Evolutionary conservation across 805 yeast species (phyloP).

Genomic region (Yarrowia sp.): DNA sequence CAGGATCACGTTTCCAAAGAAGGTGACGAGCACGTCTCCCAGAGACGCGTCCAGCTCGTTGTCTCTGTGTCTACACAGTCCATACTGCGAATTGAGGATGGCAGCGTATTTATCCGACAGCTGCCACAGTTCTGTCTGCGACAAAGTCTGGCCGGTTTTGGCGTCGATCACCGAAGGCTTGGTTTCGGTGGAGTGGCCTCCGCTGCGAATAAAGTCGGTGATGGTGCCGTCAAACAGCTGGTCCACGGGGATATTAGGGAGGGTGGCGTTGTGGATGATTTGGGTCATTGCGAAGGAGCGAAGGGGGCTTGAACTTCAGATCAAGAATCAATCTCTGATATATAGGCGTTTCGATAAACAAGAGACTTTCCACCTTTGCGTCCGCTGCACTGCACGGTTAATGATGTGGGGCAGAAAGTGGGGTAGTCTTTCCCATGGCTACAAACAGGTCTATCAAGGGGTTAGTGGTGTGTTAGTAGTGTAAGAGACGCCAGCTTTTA

Average conservation of each 20-base stretch:
- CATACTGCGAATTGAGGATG: constrained; percentile 6
- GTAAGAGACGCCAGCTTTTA: too few species aligned
- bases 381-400: constrained; percentile 19
- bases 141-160: constrained; percentile 4
- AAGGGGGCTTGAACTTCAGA: too few species aligned
- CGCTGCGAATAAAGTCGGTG: constrained; percentile 35
- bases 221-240: constrained; percentile 24
- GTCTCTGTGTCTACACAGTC: constrained; percentile 20
- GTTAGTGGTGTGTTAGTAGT: background rate
- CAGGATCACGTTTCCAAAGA: constrained; percentile 25
- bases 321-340: too few species aligned
- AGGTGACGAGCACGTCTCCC: constrained; percentile 34
- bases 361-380: background rate
- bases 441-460: background rate
- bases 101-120: constrained; percentile 16
- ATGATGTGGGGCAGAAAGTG: constrained; percentile 17
- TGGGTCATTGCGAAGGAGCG: constrained; percentile 1
- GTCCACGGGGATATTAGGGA: constrained; percentile 9
- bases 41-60: constrained; percentile 10
- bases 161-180: constrained; percentile 15
- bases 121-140: constrained; percentile 22
- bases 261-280: constrained; percentile 29
- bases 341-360: background rate
- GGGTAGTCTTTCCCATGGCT: background rate
- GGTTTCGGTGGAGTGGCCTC: constrained; percentile 22